Base-by-base conservation (phyloP, 805 yeast species). In the Pichia kluyveri region DNA sequence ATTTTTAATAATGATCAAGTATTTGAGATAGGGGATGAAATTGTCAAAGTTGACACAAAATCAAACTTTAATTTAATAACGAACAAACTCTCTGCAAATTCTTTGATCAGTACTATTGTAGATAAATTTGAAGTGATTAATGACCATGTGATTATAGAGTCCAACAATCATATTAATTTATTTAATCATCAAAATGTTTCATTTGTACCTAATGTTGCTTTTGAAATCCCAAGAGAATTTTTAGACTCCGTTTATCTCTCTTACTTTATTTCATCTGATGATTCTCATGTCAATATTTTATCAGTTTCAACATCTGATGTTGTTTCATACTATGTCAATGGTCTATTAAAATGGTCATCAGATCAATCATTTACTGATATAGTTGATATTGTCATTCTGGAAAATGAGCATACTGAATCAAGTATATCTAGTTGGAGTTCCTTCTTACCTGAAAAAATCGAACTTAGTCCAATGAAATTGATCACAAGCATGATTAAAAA, bases 311-410 rank as follows among this genome's bases (percentile, higher is more conserved):
- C 31, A 17, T 58, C 43, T 45, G 51, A 38, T 43, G 55, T 43
- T 18, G 46, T 50, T 41, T 49, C 51, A 19, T 54, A 51, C 30
- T 49, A 51, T 39, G 45, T 47, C 7, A 56, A 65, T 44, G 66
- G 65, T 2, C 49, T 45, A 7, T 17, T 62, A 6, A 26, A 7
- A 10, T 77, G 82, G 82, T 28, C 46, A 2, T 66, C 69, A 50
- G 79, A 76, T 56, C 74, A 69, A 53, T 69, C 76, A 0, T 49
- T 72, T 5, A 60, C 70, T 5, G 54, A 67, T 31, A 62, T 73
- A 4, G 55, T 57, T 7, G 71, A 70, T n/a, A 62, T 65, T 28
- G 48, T 60, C 6, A 53, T 70, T 19, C 51, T 34, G 17, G 37
- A 34, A 7, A 14, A 12, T 15, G 37, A 34, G 4, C 17, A 30